Evolutionary conservation across 805 yeast species (phyloP).

Genomic region (Saturnispora saitoi): DNA sequence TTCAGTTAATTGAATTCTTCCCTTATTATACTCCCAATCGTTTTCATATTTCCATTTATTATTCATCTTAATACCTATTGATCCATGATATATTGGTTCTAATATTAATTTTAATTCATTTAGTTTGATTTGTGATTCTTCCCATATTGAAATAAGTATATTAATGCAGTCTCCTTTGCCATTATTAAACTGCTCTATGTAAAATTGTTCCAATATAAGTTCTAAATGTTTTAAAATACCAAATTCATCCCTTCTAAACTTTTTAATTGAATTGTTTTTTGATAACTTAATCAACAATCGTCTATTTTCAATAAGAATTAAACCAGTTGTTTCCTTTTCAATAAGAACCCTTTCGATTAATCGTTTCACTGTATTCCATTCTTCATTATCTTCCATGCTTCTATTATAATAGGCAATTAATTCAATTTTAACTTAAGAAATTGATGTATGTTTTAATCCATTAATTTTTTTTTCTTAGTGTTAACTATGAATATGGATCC

Average conservation of each 20-base stretch:
- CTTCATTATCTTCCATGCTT: neutral
- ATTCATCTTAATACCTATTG: neutral
- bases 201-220: neutral
- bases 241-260: neutral
- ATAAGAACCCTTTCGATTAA: neutral
- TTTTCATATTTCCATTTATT: neutral
- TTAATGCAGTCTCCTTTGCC: neutral
- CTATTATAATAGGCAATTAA: neutral
- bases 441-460: neutral
- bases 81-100: conserved; percentile 7
- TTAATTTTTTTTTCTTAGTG: neutral
- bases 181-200: neutral
- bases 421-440: neutral
- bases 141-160: neutral
- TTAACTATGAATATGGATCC: neutral
- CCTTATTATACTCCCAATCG: neutral
- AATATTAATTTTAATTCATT: neutral
- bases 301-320: neutral
- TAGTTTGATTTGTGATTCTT: neutral
- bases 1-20: neutral
- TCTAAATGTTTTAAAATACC: neutral
- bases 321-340: neutral
- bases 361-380: neutral
- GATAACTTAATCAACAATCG: neutral
- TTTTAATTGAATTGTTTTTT: neutral